These are phyloP conservation scores for Umbelopsis vinacea DNA, from an alignment of 192 early-diverging fungal species.

Conservation along the genomic window DNA sequence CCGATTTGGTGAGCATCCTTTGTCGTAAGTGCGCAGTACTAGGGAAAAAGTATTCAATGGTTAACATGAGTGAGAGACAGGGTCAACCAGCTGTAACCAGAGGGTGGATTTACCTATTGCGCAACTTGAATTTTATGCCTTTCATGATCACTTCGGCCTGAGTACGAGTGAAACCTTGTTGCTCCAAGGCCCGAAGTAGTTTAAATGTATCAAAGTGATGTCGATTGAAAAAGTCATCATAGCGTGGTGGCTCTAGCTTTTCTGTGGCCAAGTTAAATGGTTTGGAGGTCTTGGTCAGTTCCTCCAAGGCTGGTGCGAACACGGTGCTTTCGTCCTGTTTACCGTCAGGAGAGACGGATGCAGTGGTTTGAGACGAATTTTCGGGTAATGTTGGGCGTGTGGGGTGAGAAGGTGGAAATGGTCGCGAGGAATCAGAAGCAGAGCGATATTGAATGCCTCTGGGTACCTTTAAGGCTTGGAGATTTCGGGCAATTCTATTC, in stretches of 20 bases:
- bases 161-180: constrained; percentile 65
- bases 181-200: constrained; percentile 65
- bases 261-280: constrained; percentile 10
- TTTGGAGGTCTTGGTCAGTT: constrained; percentile 7
- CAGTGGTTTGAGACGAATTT: neutral
- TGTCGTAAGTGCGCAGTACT: constrained; percentile 53
- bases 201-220: constrained; percentile 83
- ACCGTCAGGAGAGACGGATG: neutral
- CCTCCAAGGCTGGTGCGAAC: constrained; percentile 24
- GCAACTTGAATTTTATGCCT: constrained; percentile 69
- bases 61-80: neutral
- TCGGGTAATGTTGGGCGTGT: constrained; percentile 27
- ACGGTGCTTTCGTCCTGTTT: neutral
- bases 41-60: neutral
- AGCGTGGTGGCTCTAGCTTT: constrained; percentile 3
- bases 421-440: constrained; percentile 8
- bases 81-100: neutral
- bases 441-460: constrained; percentile 3
- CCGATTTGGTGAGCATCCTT: constrained; percentile 69
- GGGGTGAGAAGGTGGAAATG: constrained; percentile 31
- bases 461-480: neutral
- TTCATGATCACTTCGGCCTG: constrained; percentile 82
- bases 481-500: constrained; percentile 6
- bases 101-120: constrained; percentile 53
- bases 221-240: constrained; percentile 30